Conservation (phyloP, 2,329 filamentous ascomycete species). For the Ophiostoma himal-ulmi region DNA sequence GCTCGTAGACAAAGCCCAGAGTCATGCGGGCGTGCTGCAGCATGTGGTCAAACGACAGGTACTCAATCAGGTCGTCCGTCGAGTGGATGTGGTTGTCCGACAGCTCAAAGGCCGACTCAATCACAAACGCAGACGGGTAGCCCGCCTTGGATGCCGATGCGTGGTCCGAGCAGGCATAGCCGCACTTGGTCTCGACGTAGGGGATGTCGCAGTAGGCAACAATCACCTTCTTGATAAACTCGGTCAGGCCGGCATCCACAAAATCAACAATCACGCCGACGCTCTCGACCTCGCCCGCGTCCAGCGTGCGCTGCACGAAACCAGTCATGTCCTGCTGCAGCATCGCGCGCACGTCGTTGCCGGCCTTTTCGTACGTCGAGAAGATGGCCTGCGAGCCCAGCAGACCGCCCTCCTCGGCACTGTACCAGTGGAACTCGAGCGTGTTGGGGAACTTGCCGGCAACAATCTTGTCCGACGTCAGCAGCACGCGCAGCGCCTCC, state of each 20-base stretch:
- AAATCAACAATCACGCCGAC: constrained; percentile 92
- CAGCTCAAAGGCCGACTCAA: constrained; percentile 55
- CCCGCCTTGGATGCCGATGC: constrained; percentile 61
- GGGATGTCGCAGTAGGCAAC: constrained; percentile 78
- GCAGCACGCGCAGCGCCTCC: constrained; percentile 76
- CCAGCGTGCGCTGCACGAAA: constrained; percentile 73
- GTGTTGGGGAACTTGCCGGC: constrained; percentile 73
- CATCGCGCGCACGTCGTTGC: constrained; percentile 85
- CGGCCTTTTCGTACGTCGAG: constrained; percentile 65
- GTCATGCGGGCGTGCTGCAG: constrained; percentile 55
- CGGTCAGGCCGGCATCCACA: constrained; percentile 74
- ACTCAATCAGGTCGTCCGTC: constrained; percentile 64
- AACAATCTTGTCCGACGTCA: constrained; percentile 64
- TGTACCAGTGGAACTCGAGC: constrained; percentile 96
- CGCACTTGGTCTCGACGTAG: constrained; percentile 45
- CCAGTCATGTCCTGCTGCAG: constrained; percentile 98
- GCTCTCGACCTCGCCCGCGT: constrained; percentile 74
- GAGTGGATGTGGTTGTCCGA: constrained; percentile 68
- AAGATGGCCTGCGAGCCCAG: constrained; percentile 89
- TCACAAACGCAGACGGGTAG: constrained; percentile 60
- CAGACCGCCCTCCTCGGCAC: constrained; percentile 80
- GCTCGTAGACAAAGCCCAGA: constrained; percentile 44
- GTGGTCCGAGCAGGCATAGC: constrained; percentile 61
- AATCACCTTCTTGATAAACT: constrained; percentile 86
- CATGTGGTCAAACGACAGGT: constrained; percentile 61